Conservation (phyloP, 176 grass and related monocot genomes). For the Canna indica region DNA sequence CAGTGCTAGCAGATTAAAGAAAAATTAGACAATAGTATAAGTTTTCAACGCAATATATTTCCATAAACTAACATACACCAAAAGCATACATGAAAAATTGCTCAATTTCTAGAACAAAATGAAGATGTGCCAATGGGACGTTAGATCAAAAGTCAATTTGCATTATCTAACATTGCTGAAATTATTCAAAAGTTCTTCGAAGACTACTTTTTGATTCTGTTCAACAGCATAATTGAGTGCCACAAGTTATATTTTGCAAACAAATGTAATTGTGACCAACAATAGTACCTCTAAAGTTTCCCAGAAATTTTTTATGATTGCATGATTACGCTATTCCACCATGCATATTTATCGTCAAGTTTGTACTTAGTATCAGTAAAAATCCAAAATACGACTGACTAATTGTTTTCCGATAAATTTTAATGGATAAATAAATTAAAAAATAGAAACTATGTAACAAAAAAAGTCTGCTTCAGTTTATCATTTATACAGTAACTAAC, state of each 20-base stretch:
- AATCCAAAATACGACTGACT: not conserved
- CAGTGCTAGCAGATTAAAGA: constrained; percentile 58
- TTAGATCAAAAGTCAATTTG: no score
- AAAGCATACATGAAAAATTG: no score
- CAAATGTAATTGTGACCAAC: no score
- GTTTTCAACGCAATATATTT: constrained; percentile 12
- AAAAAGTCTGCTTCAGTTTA: not conserved
- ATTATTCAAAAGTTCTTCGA: no score
- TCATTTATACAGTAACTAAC: no score
- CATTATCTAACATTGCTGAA: no score
- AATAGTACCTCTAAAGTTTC: no score
- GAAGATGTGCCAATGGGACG: no score
- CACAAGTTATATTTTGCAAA: no score
- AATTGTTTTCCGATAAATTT: not conserved
- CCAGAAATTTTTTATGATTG: not conserved
- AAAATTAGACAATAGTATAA: constrained; percentile 21
- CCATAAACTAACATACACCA: not conserved
- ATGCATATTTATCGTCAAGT: not conserved
- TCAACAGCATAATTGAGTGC: no score
- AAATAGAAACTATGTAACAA: not conserved
- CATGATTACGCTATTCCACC: not conserved
- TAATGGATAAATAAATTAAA: not conserved
- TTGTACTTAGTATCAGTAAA: not conserved
- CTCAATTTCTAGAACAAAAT: no score
- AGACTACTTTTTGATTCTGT: no score